Base-by-base conservation (phyloP, 169 alveolate genomes). In the Cryptosporidium parvum region DNA sequence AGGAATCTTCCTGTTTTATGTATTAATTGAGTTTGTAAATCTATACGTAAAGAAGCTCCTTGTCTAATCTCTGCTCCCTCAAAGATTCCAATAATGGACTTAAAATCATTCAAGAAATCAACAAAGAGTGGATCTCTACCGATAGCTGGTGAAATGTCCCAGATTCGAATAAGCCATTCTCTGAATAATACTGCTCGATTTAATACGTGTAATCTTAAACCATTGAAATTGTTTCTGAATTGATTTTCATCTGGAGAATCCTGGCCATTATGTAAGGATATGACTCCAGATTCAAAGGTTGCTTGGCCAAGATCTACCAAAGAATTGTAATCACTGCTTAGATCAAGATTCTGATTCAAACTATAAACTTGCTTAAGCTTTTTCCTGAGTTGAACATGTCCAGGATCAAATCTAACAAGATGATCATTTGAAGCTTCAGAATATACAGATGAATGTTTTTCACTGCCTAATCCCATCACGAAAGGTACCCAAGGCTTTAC, bases 131-230 rank as follows among this genome's bases (percentile, higher is more conserved):
- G 62, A 42, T 73, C 86, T 35, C 71, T 33, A 37, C 33, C 29
- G 0, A 73, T 33, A 4, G 31, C 44, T 31, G 59, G 31, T 0
- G 35, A 26, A 7, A 18, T 18, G 0, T 42, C 72, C 86, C 86
- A 73, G 1, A 73, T 23, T 14, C 52, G 48, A 58, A 73, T 73
- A 7, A 73, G 23, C 86, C 86, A 73, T 23, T 73, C 86, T 37
- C 71, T 53, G 45, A 73, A 73, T 3, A 35, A 9, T 8, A 59
- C 86, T 73, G 86, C 86, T 21, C 86, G 21, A 31, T 73, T 73
- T 23, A 73, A 5, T 23, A 73, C 65, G 3, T 23, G 21, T 1
- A 73, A 35, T n/a, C 56, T 44, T 1, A 73, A 16, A 3, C 72
- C 61, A 58, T 73, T 39, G 8, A 53, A 0, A 26, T 4, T 4